Evolutionary conservation across 2,329 filamentous ascomycete genomes (phyloP).

Genomic region (Neocucurbitaria cava): DNA sequence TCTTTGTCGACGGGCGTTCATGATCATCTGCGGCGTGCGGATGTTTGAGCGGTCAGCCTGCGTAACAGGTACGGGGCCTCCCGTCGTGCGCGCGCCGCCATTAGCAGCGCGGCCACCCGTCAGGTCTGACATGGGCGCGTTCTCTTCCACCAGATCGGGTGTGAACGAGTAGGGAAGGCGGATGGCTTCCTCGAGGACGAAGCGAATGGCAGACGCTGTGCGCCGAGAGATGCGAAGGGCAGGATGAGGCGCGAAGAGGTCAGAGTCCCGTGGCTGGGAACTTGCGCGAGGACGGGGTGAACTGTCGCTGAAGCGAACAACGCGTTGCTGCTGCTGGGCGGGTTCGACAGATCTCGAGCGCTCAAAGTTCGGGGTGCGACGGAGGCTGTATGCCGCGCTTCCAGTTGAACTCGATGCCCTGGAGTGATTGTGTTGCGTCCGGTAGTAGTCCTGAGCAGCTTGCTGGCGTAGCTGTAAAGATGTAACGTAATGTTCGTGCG

Average conservation of each 20-base stretch:
- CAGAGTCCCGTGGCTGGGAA: conserved; percentile 28
- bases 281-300: conserved; percentile 40
- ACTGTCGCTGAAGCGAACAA: conserved; percentile 45
- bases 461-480: conserved; percentile 54
- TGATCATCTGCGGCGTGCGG: conserved; percentile 86
- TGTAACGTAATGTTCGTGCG: conserved; percentile 44
- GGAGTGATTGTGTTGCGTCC: conserved; percentile 47
- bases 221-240: conserved; percentile 77
- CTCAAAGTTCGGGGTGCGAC: conserved; percentile 61
- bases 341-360: conserved; percentile 56
- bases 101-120: conserved; percentile 65
- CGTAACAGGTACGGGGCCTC: conserved; percentile 61
- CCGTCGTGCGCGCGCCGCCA: conserved; percentile 62
- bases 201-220: conserved; percentile 89
- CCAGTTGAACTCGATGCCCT: conserved; percentile 61
- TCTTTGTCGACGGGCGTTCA: conserved; percentile 82
- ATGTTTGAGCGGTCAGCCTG: conserved; percentile 65
- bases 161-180: conserved; percentile 84
- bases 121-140: conserved; percentile 90
- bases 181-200: conserved; percentile 88
- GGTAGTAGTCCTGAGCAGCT: conserved; percentile 46
- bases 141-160: conserved; percentile 82
- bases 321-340: conserved; percentile 38
- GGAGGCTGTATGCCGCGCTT: conserved; percentile 58
- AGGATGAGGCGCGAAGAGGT: conserved; percentile 55